A percentile compares a stretch with the other conserved stretches of the same genome.
Conservation (phyloP, 2,329 filamentous ascomycete species). For the Trichoderma pleuroti region DNA sequence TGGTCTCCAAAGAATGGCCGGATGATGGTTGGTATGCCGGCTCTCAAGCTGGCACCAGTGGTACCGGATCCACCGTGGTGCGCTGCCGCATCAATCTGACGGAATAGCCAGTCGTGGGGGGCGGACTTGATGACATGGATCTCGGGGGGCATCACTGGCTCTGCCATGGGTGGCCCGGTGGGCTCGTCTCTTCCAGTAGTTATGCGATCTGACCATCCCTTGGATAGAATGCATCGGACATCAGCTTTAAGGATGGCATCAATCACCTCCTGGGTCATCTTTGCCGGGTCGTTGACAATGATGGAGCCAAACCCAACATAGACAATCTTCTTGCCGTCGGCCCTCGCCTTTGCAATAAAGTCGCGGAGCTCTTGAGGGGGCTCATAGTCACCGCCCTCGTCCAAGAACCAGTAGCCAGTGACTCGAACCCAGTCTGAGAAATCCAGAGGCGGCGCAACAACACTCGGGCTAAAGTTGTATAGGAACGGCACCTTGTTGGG, state of each 20-base stretch:
- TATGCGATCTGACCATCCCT: slow-evolving; percentile 89
- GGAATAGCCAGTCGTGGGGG: slow-evolving; percentile 95
- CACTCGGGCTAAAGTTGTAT: slow-evolving; percentile 93
- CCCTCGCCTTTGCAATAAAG: slow-evolving; percentile 80
- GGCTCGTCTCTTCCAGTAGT: slow-evolving; percentile 47
- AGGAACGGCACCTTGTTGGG: slow-evolving; percentile 97
- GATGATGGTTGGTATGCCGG: slow-evolving; percentile 89
- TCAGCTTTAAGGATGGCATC: slow-evolving; percentile 88
- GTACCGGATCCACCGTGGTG: slow-evolving; percentile 95
- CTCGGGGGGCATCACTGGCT: slow-evolving; percentile 67
- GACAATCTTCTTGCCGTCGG: slow-evolving; percentile 84
- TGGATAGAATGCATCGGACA: slow-evolving; percentile 89
- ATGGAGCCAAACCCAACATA: slow-evolving; percentile 98
- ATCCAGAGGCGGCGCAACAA: slow-evolving; percentile 91
- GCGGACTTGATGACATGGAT: slow-evolving; percentile 87
- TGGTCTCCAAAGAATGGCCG: slow-evolving; percentile 98
- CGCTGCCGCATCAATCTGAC: slow-evolving; percentile 86
- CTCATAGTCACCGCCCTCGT: slow-evolving; percentile 67
- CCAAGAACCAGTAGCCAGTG: slow-evolving; percentile 96
- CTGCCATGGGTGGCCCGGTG: slow-evolving; percentile 51
- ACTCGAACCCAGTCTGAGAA: slow-evolving; percentile 98
- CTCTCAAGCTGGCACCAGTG: slow-evolving; percentile 86
- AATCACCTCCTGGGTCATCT: slow-evolving; percentile 88
- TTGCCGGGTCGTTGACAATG: slow-evolving; percentile 82
- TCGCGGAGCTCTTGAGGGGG: slow-evolving; percentile 71